Percentiles rank a stretch among this genome's conserved stretches.
Conservation (phyloP, 2,329 filamentous ascomycete species). For the Cytospora leucostoma region DNA sequence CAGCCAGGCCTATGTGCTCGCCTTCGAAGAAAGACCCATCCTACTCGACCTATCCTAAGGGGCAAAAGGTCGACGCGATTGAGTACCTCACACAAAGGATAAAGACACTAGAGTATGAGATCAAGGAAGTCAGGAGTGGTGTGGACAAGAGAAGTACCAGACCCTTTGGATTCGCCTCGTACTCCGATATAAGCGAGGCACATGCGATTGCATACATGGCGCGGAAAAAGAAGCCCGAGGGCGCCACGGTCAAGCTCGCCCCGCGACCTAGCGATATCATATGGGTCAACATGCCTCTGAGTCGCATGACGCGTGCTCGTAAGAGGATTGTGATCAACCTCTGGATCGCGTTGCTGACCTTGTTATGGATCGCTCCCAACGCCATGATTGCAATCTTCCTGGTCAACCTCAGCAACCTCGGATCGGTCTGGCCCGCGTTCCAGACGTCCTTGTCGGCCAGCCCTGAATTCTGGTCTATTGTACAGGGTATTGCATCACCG, state of each 20-base stretch:
- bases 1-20: slow-evolving; percentile 74
- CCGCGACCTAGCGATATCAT: slow-evolving; percentile 90
- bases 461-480: slow-evolving; percentile 74
- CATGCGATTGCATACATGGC: slow-evolving; percentile 83
- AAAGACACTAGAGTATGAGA: slow-evolving; percentile 75
- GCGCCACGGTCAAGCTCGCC: slow-evolving; percentile 75
- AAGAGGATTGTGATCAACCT: slow-evolving; percentile 77
- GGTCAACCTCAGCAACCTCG: slow-evolving; percentile 80
- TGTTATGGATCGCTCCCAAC: slow-evolving; percentile 90
- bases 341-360: slow-evolving; percentile 78
- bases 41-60: slow-evolving; percentile 62
- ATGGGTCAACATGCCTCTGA: slow-evolving; percentile 87
- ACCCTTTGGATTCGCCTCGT: slow-evolving; percentile 93
- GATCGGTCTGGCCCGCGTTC: slow-evolving; percentile 77
- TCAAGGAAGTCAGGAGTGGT: slow-evolving; percentile 77
- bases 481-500: slow-evolving; percentile 90
- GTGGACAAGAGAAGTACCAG: slow-evolving; percentile 88
- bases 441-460: slow-evolving; percentile 62
- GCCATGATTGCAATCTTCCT: slow-evolving; percentile 93
- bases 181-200: slow-evolving; percentile 82
- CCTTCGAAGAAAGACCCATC: slow-evolving; percentile 78
- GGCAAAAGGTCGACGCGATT: slow-evolving; percentile 87
- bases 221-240: slow-evolving; percentile 77
- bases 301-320: slow-evolving; percentile 66
- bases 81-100: slow-evolving; percentile 89